phyloP scores from a whole-genome alignment of 2,329 filamentous ascomycete genomes.

The Calonectria henricotiae region DNA sequence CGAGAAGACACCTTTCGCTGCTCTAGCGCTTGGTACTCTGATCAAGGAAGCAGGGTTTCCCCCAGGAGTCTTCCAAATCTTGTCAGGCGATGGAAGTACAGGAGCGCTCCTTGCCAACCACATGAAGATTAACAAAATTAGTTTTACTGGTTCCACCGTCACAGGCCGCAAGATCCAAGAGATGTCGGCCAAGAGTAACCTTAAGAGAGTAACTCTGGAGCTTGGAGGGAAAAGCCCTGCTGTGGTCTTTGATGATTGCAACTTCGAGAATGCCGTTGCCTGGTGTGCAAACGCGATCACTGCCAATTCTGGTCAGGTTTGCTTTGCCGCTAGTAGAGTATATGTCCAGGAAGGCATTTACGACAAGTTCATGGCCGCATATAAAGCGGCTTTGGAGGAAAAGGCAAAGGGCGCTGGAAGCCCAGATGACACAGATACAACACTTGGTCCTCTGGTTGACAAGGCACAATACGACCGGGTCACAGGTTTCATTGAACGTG shows the following conservation, averaged over 20 bases:
- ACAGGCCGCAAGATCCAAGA: slow-evolving; percentile 78
- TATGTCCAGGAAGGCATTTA: slow-evolving; percentile 78
- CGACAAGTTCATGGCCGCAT: slow-evolving; percentile 71
- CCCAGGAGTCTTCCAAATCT: slow-evolving; percentile 62
- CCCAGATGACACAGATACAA: slow-evolving; percentile 72
- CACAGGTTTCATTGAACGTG: slow-evolving; percentile 62
- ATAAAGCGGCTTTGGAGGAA: slow-evolving; percentile 74
- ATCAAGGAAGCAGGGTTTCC: slow-evolving; percentile 63
- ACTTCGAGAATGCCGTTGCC: slow-evolving; percentile 72
- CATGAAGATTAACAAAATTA: slow-evolving; percentile 68
- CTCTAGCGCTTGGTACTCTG: slow-evolving; percentile 57
- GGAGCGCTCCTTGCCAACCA: slow-evolving; percentile 39
- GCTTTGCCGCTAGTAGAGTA: slow-evolving; percentile 81
- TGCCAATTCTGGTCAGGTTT: slow-evolving; percentile 82
- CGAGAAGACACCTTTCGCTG: slow-evolving; percentile 60
- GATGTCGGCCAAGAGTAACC: slow-evolving; percentile 66
- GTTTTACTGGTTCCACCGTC: slow-evolving; percentile 80
- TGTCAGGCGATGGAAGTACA: slow-evolving; percentile 49
- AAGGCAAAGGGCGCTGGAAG: slow-evolving; percentile 73
- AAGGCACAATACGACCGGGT: slow-evolving; percentile 66
- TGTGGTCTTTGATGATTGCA: slow-evolving; percentile 76
- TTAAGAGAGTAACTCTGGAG: slow-evolving; percentile 82
- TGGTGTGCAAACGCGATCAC: slow-evolving; percentile 68
- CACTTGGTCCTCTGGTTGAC: slow-evolving; percentile 73
- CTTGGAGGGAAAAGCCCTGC: slow-evolving; percentile 80